These are phyloP conservation scores for Cyphellophora europaea DNA, from an alignment of 2,329 filamentous ascomycete species.

Conservation along the genomic window DNA sequence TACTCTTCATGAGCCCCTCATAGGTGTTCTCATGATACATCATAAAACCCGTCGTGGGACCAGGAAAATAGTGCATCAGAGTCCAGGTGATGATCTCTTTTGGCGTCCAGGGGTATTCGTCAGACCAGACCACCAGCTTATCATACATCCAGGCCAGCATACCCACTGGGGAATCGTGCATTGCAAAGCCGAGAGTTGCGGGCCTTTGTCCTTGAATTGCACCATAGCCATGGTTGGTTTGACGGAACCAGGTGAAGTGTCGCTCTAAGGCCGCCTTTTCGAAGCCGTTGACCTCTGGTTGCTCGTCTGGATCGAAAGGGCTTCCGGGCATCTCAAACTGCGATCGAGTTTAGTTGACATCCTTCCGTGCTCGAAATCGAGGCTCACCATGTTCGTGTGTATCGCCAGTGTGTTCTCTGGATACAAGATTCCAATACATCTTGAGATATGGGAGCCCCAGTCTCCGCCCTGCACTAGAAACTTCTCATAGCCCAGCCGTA, in stretches of 20 bases:
- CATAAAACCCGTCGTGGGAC: conserved; percentile 2
- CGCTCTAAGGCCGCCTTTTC: conserved; percentile 46
- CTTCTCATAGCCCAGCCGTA: conserved; percentile 52
- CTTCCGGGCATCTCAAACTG: too few relatives aligned
- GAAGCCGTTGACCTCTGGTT: conserved; percentile 25
- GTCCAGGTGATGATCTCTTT: conserved; percentile 70
- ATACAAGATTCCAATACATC: too few relatives aligned
- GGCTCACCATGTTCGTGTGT: too few relatives aligned
- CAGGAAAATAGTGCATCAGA: conserved; percentile 21
- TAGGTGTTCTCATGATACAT: conserved; percentile 1
- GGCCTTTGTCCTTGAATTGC: conserved; percentile 56
- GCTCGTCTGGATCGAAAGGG: conserved; percentile 30
- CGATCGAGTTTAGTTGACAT: too few relatives aligned
- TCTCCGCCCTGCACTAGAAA: conserved; percentile 56
- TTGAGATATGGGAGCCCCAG: too few relatives aligned
- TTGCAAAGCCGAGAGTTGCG: conserved; percentile 59
- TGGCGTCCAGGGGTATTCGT: conserved; percentile 61
- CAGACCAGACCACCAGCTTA: conserved; percentile 68
- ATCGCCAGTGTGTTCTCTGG: too few relatives aligned
- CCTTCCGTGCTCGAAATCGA: too few relatives aligned
- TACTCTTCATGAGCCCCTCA: neutral
- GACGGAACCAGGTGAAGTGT: conserved; percentile 42
- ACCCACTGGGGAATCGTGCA: conserved; percentile 60
- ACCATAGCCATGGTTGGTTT: conserved; percentile 31
- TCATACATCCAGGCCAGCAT: conserved; percentile 72